Base-by-base conservation (phyloP, 208 protist species). In the Crithidia brevicula region DNA sequence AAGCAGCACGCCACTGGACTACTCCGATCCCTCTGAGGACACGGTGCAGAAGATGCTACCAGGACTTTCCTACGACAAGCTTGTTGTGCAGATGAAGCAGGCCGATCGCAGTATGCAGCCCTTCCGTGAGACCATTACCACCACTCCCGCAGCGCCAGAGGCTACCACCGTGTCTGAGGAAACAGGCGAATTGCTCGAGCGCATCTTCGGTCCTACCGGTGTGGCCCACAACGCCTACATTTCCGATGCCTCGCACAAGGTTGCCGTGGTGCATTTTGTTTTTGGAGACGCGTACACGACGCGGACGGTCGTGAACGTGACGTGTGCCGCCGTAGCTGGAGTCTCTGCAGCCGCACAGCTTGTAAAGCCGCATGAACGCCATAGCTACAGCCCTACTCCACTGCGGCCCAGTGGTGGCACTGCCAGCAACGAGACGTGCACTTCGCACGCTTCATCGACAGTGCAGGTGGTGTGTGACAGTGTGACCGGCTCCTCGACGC, bases 201-300 rank as follows among this genome's bases (percentile, higher is more conserved):
- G 36, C 45, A 46, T 73, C 43, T 67, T 64, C 42, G 72, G 67
- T 18, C 69, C 56, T 5, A 64, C 63, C 13, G 77, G 67, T 11
- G 36, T 72, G 13, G 65, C 51, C 20, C 62, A 74, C 46, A 22
- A 65, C 43, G 27, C 38, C 16, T 59, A 70, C 67, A 57, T 67
- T 27, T 58, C 62, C 20, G 51, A 71, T 20, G 18, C 61, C 11
- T 77, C 73, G 16, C 62, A 52, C n/a, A 89, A 83, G 63, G 33
- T 68, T 3, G 77, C 83, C 16, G 54, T 74, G 10, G 74, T 85
- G 40, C 28, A 77, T 25, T 93, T 93, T 68, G n/a, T 93, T 40
- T 93, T 93, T 53, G 87, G 87, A 16, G 84, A 93, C 43, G 79
- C 79, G 43, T 85, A 83, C 66, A 87, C 87, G 7, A 85, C 84